Evolutionary conservation across 2,329 filamentous ascomycete genomes (phyloP).

Genomic region (Scedosporium dehoogii): DNA sequence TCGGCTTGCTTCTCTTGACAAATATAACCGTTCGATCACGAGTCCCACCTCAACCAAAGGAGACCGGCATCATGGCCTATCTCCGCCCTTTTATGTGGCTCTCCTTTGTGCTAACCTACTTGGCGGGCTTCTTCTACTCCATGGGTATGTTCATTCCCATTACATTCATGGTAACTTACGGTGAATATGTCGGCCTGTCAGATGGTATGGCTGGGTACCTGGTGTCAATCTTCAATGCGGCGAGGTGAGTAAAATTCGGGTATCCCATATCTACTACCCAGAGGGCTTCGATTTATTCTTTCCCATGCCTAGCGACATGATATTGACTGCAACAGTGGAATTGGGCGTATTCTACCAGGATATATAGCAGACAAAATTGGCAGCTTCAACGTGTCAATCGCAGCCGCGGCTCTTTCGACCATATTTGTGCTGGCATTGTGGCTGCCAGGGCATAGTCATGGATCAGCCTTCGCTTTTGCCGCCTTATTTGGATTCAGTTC

Average conservation of each 20-base stretch:
- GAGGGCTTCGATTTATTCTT: too few species aligned
- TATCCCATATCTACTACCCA: too few species aligned
- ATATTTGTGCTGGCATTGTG: slow-evolving; percentile 25
- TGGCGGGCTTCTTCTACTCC: slow-evolving; percentile 19
- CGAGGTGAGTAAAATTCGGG: slow-evolving; percentile 8
- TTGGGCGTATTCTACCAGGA: slow-evolving; percentile 15
- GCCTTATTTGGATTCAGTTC: slow-evolving; percentile 25
- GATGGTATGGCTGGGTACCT: slow-evolving; percentile 13
- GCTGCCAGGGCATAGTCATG: slow-evolving; percentile 19
- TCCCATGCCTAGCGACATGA: neutral
- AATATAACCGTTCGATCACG: slow-evolving; percentile 18
- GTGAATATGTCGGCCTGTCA: slow-evolving; percentile 12
- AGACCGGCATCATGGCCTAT: slow-evolving; percentile 18
- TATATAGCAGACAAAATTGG: slow-evolving; percentile 16
- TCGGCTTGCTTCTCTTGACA: slow-evolving; percentile 21
- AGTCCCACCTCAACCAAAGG: slow-evolving; percentile 11
- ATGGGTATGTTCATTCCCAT: slow-evolving; percentile 24
- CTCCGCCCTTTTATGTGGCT: slow-evolving; percentile 19
- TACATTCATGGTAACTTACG: slow-evolving; percentile 17
- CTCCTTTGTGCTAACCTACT: slow-evolving; percentile 16
- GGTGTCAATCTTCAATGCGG: slow-evolving; percentile 16
- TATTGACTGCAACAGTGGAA: slow-evolving; percentile 10
- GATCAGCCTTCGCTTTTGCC: slow-evolving; percentile 19
- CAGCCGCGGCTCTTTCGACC: slow-evolving; percentile 29
- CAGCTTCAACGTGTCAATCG: slow-evolving; percentile 23